A percentile compares a stretch with the other conserved stretches of the same genome.
These are phyloP conservation scores for Marasmius oreades DNA, from an alignment of 1,284 basidiomycete species.

Conservation along the genomic window DNA sequence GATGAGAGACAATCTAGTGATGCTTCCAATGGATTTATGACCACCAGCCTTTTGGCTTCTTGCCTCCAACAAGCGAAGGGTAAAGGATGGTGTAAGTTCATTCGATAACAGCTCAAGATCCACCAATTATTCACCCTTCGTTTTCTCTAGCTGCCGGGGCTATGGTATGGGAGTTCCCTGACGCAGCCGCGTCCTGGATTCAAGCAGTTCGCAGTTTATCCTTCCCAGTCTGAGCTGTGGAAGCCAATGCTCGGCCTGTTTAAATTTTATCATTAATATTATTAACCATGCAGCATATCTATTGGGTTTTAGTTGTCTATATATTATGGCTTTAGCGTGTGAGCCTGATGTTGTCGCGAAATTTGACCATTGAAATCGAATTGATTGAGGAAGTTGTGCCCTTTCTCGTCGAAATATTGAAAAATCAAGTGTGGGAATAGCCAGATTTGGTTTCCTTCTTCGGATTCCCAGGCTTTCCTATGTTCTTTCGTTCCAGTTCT, in stretches of 20 bases:
- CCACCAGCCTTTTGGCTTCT: conserved; percentile 36
- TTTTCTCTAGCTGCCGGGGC: conserved; percentile 38
- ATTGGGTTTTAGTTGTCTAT: no score
- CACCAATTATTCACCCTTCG: neutral
- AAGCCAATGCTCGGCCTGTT: no score
- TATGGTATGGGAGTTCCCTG: conserved; percentile 48
- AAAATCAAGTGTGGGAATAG: no score
- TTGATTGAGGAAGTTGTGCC: no score
- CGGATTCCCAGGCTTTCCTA: no score
- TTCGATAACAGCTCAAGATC: neutral
- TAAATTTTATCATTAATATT: neutral
- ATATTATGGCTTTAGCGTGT: no score
- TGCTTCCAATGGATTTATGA: conserved; percentile 39
- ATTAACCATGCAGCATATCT: no score
- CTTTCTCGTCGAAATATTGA: no score
- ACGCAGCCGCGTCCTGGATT: conserved; percentile 49
- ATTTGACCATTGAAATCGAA: no score
- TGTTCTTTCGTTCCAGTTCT: no score
- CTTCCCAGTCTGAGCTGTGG: conserved; percentile 1
- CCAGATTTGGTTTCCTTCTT: no score
- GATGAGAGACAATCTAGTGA: conserved; percentile 5
- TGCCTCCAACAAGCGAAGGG: conserved; percentile 40
- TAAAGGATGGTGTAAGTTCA: conserved; percentile 40
- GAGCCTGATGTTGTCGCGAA: no score
- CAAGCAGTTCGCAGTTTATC: conserved; percentile 33